Base-by-base conservation (phyloP, 2,329 filamentous ascomycete species). In the Pseudogymnoascus sp. region DNA sequence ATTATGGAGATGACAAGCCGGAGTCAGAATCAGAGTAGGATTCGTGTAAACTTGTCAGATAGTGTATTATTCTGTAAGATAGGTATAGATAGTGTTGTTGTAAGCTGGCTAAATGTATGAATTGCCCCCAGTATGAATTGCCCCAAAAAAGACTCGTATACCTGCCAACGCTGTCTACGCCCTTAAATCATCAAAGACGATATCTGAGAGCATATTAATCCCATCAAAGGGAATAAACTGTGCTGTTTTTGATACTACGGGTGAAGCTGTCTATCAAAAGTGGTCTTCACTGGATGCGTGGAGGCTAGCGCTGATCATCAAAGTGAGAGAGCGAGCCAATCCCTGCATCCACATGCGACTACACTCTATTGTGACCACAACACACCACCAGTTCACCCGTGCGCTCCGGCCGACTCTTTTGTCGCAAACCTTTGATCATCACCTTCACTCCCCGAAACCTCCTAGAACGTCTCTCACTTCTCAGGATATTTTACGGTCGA, bases 1-100 rank as follows among this genome's bases (percentile, higher is more conserved):
- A 82, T 64, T 60, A 74, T 47, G 43, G 47, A 12, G 38, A 57
- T 6, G 62, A 62, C 20, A 41, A 41, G 38, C 9, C 2, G 38
- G 18, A 22, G 18, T 39, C 16, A 16, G 7, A n/a, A 37, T 12
- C 35, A 41, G 38, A 41, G 38, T 41, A 41, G 38, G 38, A 41
- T 41, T 20, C 18, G 38, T 41, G 38, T 41, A 41, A 18, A 41
- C 7, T 41, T 41, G 18, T 41, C 38, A 22, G 16, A 41, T 41
- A 41, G 38, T 41, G 38, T 41, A 41, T 41, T 11, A 41, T 41
- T 41, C 38, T 41, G 38, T 41, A 41, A 41, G 38, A 41, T 41
- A 41, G 18, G 38, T 22, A 14, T 41, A 41, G 9, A 22, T 41
- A 41, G 16, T 18, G 20, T 41, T 41, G 38, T 41, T 20, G 28